These are phyloP conservation scores for Eucalyptus viminalis DNA, from an alignment of 345 rosid genomes.

Conservation along the genomic window DNA sequence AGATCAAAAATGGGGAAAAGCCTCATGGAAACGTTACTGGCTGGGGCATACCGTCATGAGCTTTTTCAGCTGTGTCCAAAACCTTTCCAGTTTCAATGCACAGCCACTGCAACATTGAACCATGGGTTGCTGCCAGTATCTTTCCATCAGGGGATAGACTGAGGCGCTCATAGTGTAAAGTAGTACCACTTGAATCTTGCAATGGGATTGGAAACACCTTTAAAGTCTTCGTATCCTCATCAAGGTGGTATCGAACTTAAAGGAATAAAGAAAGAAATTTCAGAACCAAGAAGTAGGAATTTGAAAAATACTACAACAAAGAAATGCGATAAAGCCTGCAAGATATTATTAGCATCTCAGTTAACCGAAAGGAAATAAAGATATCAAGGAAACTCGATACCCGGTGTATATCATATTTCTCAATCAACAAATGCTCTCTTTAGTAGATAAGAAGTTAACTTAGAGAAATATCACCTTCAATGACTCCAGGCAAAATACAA, in stretches of 20 bases:
- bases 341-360: background rate
- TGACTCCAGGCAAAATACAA: background rate
- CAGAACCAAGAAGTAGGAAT: background rate
- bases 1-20: background rate
- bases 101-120: constrained; percentile 81
- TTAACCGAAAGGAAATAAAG: background rate
- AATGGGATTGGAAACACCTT: constrained; percentile 82
- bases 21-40: background rate
- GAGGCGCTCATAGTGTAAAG: constrained; percentile 70
- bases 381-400: background rate
- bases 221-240: constrained; percentile 95
- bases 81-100: constrained; percentile 75
- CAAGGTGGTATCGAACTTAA: constrained; percentile 87
- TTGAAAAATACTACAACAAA: background rate
- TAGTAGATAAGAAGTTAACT: background rate
- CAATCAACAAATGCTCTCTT: background rate
- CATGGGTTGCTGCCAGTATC: constrained; percentile 69
- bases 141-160: constrained; percentile 86
- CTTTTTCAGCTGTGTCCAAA: constrained; percentile 80
- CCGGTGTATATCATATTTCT: background rate
- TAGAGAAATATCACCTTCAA: background rate
- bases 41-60: constrained; percentile 61
- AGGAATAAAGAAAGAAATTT: background rate
- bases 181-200: constrained; percentile 47
- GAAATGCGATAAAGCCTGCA: background rate